Conservation (phyloP, 305 asterid species). For the Solanum chacoense region DNA sequence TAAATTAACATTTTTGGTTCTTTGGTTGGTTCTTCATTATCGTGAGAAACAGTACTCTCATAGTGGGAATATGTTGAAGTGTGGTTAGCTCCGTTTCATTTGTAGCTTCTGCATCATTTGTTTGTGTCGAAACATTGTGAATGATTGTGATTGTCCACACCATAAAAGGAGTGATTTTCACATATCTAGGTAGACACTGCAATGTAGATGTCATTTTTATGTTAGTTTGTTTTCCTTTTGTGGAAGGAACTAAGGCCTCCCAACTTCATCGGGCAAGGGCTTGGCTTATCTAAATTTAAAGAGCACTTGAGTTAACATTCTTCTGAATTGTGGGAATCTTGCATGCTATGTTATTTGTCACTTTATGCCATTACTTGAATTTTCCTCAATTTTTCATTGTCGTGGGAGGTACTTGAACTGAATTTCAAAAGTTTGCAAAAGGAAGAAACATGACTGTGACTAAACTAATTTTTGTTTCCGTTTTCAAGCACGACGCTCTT, state of each 20-base stretch:
- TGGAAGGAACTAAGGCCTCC: background rate
- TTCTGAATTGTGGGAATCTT: background rate
- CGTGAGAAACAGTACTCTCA: background rate
- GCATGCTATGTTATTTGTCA: background rate
- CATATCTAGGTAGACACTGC: background rate
- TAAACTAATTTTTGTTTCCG: constrained; percentile 31
- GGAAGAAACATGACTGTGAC: constrained; percentile 18
- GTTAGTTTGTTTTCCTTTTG: background rate
- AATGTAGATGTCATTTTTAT: background rate
- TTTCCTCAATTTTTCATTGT: background rate
- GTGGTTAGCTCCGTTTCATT: background rate
- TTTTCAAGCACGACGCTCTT: constrained; percentile 51
- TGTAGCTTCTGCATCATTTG: background rate
- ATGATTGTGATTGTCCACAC: background rate
- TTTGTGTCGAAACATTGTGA: background rate
- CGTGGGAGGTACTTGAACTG: background rate
- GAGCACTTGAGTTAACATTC: background rate
- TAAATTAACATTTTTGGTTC: background rate
- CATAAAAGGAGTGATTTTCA: background rate
- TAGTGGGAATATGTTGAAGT: background rate
- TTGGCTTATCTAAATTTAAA: background rate
- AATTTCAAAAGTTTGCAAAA: background rate
- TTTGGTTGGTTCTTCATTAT: background rate
- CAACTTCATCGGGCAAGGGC: background rate
- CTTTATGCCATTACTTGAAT: background rate